Evolutionary conservation across 495 filamentous ascomycete species (phyloP).

Genomic region (Penicillium cinerascens): DNA sequence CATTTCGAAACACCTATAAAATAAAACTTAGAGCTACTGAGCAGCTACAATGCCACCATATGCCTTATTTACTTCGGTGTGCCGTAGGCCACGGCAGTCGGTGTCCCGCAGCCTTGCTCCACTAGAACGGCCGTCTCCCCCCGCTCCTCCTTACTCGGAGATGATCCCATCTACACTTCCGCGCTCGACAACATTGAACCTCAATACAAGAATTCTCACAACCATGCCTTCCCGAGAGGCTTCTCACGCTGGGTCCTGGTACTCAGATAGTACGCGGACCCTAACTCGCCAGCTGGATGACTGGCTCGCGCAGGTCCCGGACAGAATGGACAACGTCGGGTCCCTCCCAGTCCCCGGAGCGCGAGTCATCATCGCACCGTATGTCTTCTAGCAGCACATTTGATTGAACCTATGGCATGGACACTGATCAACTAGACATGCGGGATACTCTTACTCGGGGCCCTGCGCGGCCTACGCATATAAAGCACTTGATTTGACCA

Average conservation of each 20-base stretch:
- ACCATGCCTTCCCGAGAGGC: slow-evolving; percentile 63
- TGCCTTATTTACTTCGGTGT: not conserved
- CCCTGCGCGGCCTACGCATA: slow-evolving; percentile 94
- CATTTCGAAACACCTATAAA: no score
- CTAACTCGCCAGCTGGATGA: slow-evolving; percentile 71
- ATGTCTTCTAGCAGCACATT: slow-evolving; percentile 38
- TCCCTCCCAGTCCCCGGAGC: slow-evolving; percentile 71
- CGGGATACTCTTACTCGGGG: slow-evolving; percentile 93
- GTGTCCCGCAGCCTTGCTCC: slow-evolving; percentile 19
- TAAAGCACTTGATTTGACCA: slow-evolving; percentile 78
- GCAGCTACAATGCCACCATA: not conserved
- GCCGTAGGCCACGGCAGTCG: slow-evolving; percentile 6
- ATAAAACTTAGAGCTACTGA: not conserved
- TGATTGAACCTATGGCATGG: no score
- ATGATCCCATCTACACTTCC: slow-evolving; percentile 2
- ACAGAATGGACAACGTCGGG: slow-evolving; percentile 52
- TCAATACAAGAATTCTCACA: not conserved
- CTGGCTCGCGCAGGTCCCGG: slow-evolving; percentile 73
- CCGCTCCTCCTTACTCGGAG: slow-evolving; percentile 25
- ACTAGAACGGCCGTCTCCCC: slow-evolving; percentile 18
- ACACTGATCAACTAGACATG: slow-evolving; percentile 61
- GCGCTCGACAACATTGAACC: slow-evolving; percentile 2
- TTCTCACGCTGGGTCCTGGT: slow-evolving; percentile 81
- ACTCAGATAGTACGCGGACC: slow-evolving; percentile 54
- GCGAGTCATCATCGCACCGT: slow-evolving; percentile 94